Base-by-base conservation (phyloP, 1,284 basidiomycete species). In the Megacollybia platyphylla region DNA sequence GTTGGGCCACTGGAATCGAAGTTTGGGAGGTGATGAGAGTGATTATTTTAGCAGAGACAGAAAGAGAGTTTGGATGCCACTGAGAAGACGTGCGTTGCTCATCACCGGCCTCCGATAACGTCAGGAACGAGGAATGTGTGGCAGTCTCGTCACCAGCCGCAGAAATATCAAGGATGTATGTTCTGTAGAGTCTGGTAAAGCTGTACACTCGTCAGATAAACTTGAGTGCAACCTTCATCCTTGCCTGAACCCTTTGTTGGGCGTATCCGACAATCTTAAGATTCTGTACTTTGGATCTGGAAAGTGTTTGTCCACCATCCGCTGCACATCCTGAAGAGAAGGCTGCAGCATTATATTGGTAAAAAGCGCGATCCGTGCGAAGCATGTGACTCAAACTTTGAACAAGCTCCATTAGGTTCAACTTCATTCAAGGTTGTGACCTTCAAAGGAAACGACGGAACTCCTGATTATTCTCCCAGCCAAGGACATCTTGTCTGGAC, bases 1-100 rank as follows among this genome's bases (percentile, higher is more conserved):
- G 59, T 35, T 57, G 51, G 6, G 57, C 53, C 31, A 68, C 58
- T 10, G 69, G 67, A 35, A 70, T 61, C 10, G 60, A 57, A 0
- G 66, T 68, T 36, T 60, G 37, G 5, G 39, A 27, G 5, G 41
- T 32, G 5, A 49, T 41, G 20, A 47, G 29, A 13, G 39, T 34
- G 31, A 49, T 44, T 7, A 49, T 43, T 29, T 43, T 37, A 7
- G 32, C 13, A 15, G 37, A 43, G 2, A 46, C 27, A 27, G 36
- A 26, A n/a, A 47, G 46, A 10, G 41, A 34, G 34, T 49, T 49
- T 5, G 44, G 13, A 18, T 29, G 46, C 24, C 42, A 46, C 26
- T 35, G 15, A 8, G 42, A 1, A 6, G 31, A 34, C 4, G 39
- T 27, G 4, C 4, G 8, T n/a, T 8, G 8, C 11, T 9, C 18